A percentile compares a stretch with the other conserved stretches of the same genome.
phyloP scores from a whole-genome alignment of 495 filamentous ascomycete species.

The Talaromyces proteolyticus region DNA sequence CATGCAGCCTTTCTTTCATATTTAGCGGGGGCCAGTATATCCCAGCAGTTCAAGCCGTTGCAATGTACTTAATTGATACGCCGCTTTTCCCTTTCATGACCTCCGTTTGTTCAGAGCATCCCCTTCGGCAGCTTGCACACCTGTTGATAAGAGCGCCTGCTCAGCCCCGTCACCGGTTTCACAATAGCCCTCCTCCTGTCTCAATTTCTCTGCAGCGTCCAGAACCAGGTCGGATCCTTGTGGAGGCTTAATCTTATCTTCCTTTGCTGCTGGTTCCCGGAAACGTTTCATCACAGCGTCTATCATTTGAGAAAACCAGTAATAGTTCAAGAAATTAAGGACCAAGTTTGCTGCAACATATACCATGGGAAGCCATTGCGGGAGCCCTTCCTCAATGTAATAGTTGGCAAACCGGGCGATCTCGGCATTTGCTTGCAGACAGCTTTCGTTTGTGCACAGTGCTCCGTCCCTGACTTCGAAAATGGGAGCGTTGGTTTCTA shows the following conservation, averaged over 20 bases:
- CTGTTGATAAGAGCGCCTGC: conserved; percentile 17
- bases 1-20: too few relatives aligned
- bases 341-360: conserved; percentile 75
- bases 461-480: conserved; percentile 26
- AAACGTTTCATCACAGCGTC: conserved; percentile 86
- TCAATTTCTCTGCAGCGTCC: conserved; percentile 29
- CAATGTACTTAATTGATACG: too few relatives aligned
- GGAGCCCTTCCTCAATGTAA: conserved; percentile 45
- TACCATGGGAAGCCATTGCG: conserved; percentile 70
- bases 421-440: conserved; percentile 32
- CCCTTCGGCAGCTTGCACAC: neutral
- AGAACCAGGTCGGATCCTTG: conserved; percentile 23
- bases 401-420: conserved; percentile 46
- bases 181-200: conserved; percentile 26
- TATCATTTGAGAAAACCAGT: conserved; percentile 98
- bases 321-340: conserved; percentile 85
- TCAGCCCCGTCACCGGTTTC: conserved; percentile 20
- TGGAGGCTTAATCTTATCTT: conserved; percentile 4
- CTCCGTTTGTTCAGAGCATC: conserved; percentile 3
- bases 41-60: too few relatives aligned
- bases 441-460: conserved; percentile 28
- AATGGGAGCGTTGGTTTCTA: conserved; percentile 28
- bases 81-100: too few relatives aligned
- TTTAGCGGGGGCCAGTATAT: too few relatives aligned
- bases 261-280: conserved; percentile 28